phyloP scores from a whole-genome alignment of 2,329 filamentous ascomycete genomes.

The Graphilbum fragrans region DNA sequence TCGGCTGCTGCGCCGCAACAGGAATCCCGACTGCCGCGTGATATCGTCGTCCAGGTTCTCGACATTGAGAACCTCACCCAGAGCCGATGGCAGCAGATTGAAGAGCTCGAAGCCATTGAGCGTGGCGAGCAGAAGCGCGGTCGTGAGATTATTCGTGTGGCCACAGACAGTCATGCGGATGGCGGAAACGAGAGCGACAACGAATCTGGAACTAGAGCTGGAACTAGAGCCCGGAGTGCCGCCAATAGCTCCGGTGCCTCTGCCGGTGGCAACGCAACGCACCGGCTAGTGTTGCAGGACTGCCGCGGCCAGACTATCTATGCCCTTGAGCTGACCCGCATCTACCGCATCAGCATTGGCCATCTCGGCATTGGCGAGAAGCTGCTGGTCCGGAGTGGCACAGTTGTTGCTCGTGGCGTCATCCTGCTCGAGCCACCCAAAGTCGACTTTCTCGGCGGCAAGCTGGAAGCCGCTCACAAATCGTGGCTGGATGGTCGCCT shows the following conservation, averaged over 20 bases:
- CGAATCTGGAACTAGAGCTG: constrained; percentile 1
- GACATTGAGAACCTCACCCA: constrained; percentile 74
- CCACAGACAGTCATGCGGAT: constrained; percentile 26
- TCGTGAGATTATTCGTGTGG: constrained; percentile 67
- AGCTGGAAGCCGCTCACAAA: constrained; percentile 69
- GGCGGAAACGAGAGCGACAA: constrained; percentile 5
- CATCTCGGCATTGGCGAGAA: constrained; percentile 70
- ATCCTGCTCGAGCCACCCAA: constrained; percentile 62
- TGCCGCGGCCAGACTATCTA: constrained; percentile 55
- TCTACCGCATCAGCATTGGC: constrained; percentile 53
- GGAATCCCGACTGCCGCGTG: constrained; percentile 43
- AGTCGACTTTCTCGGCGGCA: constrained; percentile 72
- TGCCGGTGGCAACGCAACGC: constrained; percentile 42
- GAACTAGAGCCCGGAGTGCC: constrained; percentile 4
- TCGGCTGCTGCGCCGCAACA: constrained; percentile 34
- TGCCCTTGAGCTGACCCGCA: constrained; percentile 57
- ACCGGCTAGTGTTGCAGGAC: constrained; percentile 78
- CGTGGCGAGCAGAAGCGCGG: constrained; percentile 65
- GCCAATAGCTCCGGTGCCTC: not conserved
- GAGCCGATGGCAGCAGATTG: constrained; percentile 78
- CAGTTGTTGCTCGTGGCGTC: constrained; percentile 60
- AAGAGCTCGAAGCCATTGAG: constrained; percentile 62
- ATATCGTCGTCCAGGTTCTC: constrained; percentile 69
- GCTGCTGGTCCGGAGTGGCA: constrained; percentile 54
- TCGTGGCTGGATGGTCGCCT: constrained; percentile 65